Evolutionary conservation across 169 alveolate species (phyloP).

Genomic region (Eimeria sp.): DNA sequence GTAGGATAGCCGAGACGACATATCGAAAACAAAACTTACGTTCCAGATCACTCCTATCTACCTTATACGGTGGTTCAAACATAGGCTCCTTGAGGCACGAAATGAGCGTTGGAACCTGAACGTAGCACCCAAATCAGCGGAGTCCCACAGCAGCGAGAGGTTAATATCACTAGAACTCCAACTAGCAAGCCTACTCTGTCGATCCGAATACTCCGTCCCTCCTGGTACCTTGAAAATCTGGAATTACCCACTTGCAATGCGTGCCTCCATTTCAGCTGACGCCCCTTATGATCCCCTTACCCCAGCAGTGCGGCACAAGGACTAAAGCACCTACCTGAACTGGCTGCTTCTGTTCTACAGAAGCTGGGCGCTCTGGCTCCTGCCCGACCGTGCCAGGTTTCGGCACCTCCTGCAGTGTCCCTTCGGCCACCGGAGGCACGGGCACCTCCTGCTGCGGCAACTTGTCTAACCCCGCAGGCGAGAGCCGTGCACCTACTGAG

Average conservation of each 20-base stretch:
- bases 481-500: not conserved
- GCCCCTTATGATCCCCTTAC: not conserved
- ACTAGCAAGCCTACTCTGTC: not conserved
- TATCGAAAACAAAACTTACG: not conserved
- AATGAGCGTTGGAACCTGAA: not conserved
- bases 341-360: not conserved
- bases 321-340: not conserved
- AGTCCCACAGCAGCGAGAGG: not conserved
- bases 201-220: not conserved
- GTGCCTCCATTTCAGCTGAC: not conserved
- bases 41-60: not conserved
- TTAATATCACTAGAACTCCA: not conserved
- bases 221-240: not conserved
- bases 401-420: not conserved
- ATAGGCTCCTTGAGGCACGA: not conserved
- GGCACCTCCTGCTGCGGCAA: conserved; percentile 32
- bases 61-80: not conserved
- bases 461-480: not conserved
- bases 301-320: not conserved
- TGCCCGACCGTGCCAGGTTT: not conserved
- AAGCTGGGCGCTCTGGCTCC: not conserved
- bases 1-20: not conserved
- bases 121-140: not conserved
- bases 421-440: not conserved
- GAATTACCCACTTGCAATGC: not conserved